Percentiles rank a stretch among this genome's conserved stretches.
These are phyloP conservation scores for Apocynum venetum DNA, from an alignment of 257 asterid genomes.

Conservation along the genomic window DNA sequence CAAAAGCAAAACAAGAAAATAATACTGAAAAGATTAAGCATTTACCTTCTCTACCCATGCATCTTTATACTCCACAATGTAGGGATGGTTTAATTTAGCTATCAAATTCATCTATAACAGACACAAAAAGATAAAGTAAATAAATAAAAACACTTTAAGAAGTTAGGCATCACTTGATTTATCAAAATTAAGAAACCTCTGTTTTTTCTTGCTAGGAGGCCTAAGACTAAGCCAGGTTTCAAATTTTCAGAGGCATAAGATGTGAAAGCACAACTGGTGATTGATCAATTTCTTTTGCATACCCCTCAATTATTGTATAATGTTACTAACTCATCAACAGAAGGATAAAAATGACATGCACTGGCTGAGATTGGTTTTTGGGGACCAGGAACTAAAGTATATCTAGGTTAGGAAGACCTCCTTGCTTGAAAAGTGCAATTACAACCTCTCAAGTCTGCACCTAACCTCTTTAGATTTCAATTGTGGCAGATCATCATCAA, in stretches of 20 bases:
- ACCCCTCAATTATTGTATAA: neutral
- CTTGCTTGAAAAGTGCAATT: neutral
- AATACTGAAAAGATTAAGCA: neutral
- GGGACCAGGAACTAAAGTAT: neutral
- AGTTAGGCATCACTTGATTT: neutral
- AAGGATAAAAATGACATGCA: neutral
- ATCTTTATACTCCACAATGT: constrained; percentile 77
- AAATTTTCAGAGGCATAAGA: neutral
- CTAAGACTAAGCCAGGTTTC: neutral
- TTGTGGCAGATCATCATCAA: neutral
- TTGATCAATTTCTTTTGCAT: neutral
- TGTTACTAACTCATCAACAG: neutral
- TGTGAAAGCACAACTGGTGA: neutral
- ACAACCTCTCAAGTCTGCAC: neutral
- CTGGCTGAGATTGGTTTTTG: neutral
- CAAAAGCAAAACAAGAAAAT: neutral
- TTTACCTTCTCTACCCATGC: constrained; percentile 92
- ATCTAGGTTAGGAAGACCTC: neutral
- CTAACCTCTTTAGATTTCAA: neutral
- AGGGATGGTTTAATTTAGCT: constrained; percentile 70
- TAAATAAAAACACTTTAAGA: no score
- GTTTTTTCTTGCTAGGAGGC: neutral
- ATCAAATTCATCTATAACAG: constrained; percentile 66
- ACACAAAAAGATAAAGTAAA: neutral
- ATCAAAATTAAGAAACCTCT: neutral